Conservation (phyloP, 1,139 yeast species). For the Geotrichum restrictum region DNA sequence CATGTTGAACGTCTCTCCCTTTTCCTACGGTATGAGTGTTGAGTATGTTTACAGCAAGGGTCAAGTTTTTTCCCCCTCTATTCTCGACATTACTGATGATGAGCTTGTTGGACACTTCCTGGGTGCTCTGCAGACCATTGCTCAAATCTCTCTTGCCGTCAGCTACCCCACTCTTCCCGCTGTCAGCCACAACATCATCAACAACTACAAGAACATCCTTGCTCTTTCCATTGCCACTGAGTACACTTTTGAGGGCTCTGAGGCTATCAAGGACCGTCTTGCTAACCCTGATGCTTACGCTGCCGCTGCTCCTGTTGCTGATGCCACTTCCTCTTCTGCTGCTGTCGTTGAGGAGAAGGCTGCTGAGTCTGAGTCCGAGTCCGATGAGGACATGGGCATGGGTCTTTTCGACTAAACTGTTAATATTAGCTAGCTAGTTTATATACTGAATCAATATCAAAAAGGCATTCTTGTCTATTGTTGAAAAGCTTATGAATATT, state of each 20-base stretch:
- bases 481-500: too few species aligned
- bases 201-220: conserved; percentile 98
- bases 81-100: conserved; percentile 97
- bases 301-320: conserved; percentile 87
- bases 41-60: conserved; percentile 98
- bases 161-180: conserved; percentile 99
- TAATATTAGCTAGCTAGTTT: not conserved
- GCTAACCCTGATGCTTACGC: conserved; percentile 99
- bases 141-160: conserved; percentile 93
- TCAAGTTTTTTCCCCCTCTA: conserved; percentile 93
- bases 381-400: conserved; percentile 92
- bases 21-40: conserved; percentile 96
- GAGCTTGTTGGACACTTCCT: conserved; percentile 91
- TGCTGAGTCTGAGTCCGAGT: conserved; percentile 74
- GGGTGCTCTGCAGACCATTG: conserved; percentile 87
- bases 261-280: conserved; percentile 97
- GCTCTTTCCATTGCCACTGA: conserved; percentile 97
- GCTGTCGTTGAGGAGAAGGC: conserved; percentile 70
- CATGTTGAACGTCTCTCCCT: conserved; percentile 99
- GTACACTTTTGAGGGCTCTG: conserved; percentile 98
- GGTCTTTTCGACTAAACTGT: conserved; percentile 88
- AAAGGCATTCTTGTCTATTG: too few species aligned
- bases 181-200: conserved; percentile 97
- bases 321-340: conserved; percentile 60
- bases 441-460: too few species aligned